Conservation (phyloP, 2,329 filamentous ascomycete genomes). For the Apiospora hydei region DNA sequence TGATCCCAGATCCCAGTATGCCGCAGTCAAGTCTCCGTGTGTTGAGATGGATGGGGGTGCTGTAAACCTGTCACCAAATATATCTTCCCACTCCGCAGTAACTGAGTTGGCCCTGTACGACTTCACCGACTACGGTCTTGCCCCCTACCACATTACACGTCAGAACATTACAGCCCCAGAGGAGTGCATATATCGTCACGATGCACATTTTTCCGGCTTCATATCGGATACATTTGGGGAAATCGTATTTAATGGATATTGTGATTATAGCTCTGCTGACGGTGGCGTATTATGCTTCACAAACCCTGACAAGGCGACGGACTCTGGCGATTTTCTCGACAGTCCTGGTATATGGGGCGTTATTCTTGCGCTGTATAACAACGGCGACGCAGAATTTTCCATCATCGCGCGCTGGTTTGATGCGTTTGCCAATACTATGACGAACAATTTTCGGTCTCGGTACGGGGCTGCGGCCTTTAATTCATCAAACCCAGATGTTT, state of each 20-base stretch:
- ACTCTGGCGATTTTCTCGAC: background rate
- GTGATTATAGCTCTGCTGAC: too few relatives aligned
- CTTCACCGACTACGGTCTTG: background rate
- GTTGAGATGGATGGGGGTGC: background rate
- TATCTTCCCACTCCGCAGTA: background rate
- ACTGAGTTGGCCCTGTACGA: background rate
- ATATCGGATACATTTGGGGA: background rate
- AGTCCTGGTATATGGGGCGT: background rate
- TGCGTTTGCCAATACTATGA: background rate
- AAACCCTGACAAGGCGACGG: too few relatives aligned
- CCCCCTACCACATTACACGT: background rate
- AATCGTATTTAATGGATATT: background rate
- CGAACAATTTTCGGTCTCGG: background rate
- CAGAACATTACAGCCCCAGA: slow-evolving; percentile 1
- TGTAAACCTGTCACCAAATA: background rate
- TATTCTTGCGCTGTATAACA: background rate
- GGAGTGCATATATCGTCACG: background rate
- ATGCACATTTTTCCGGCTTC: background rate
- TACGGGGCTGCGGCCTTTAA: background rate
- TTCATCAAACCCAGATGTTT: background rate
- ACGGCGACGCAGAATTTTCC: background rate
- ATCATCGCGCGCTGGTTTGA: background rate
- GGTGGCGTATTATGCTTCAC: too few relatives aligned
- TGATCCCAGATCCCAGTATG: background rate
- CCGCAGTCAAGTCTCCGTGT: background rate